Conservation (phyloP, 129 eudicot species). For the Escallonia rubra region DNA sequence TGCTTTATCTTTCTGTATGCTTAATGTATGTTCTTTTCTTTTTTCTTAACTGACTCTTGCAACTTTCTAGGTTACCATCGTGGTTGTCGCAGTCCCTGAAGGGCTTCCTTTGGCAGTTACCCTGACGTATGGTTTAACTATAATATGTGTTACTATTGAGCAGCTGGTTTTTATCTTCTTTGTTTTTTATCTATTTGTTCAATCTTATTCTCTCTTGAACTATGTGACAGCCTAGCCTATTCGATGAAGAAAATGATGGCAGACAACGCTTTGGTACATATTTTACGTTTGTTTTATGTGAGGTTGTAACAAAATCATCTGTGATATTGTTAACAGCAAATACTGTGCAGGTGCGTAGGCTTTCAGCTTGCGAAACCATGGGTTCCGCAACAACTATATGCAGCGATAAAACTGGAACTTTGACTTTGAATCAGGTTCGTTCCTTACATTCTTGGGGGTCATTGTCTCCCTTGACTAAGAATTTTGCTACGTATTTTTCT, state of each 20-base stretch:
- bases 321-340: conserved; percentile 8
- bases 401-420: conserved; percentile 95
- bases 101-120: conserved; percentile 99
- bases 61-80: conserved; percentile 74
- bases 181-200: neutral
- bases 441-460: conserved; percentile 6
- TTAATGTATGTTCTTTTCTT: neutral
- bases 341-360: conserved; percentile 75
- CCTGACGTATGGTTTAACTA: conserved; percentile 44
- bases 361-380: conserved; percentile 99
- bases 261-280: conserved; percentile 83
- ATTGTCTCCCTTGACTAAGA: neutral
- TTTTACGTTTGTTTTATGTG: neutral
- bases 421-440: conserved; percentile 86
- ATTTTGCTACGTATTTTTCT: neutral
- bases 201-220: neutral
- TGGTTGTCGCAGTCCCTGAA: conserved; percentile 98
- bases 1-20: conserved; percentile 15
- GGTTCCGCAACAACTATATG: conserved; percentile 98
- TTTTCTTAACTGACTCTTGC: conserved; percentile 10
- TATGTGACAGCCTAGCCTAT: conserved; percentile 69
- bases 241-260: conserved; percentile 99
- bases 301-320: neutral
- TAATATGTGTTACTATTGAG: neutral
- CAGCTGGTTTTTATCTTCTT: conserved; percentile 3